A percentile compares a stretch with the other conserved stretches of the same genome.
Conservation (phyloP, 768 basidiomycete species). For the Auriscalpium vulgare region DNA sequence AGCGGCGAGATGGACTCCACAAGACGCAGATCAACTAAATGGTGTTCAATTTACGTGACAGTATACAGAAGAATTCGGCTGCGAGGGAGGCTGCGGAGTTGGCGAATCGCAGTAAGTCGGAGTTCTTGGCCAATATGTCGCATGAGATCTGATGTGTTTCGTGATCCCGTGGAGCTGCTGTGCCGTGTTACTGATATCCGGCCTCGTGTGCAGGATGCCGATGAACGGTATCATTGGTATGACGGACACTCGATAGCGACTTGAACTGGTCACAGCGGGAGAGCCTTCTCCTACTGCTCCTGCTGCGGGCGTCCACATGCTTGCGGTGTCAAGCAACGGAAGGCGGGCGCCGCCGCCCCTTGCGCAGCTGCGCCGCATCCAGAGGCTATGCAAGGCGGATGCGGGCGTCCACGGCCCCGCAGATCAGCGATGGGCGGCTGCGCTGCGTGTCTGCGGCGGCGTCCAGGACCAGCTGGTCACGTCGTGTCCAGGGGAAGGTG, state of each 20-base stretch:
- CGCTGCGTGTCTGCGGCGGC: no score
- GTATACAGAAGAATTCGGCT: constrained; percentile 97
- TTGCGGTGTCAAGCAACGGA: no score
- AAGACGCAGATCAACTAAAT: constrained; percentile 99
- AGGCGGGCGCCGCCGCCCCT: no score
- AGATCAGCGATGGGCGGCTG: no score
- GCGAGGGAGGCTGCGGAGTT: constrained; percentile 95
- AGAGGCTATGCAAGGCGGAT: no score
- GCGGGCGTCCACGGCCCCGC: no score
- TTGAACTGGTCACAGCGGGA: constrained; percentile 91
- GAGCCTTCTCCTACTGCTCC: constrained; percentile 85
- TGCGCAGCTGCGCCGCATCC: no score
- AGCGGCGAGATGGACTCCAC: constrained; percentile 97
- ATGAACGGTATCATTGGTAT: constrained; percentile 99
- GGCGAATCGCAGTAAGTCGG: constrained; percentile 95
- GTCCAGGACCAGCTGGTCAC: no score
- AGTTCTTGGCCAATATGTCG: constrained; percentile 98
- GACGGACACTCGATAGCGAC: constrained; percentile 97
- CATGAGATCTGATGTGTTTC: constrained; percentile 87
- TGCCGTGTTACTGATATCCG: background rate
- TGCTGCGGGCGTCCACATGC: no score
- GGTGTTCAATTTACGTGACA: constrained; percentile 95
- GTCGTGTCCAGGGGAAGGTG: no score
- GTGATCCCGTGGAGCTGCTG: background rate
- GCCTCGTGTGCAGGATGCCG: constrained; percentile 60